These are phyloP conservation scores for Rhizopogon hawkerae DNA, from an alignment of 1,284 basidiomycete genomes.

Conservation along the genomic window DNA sequence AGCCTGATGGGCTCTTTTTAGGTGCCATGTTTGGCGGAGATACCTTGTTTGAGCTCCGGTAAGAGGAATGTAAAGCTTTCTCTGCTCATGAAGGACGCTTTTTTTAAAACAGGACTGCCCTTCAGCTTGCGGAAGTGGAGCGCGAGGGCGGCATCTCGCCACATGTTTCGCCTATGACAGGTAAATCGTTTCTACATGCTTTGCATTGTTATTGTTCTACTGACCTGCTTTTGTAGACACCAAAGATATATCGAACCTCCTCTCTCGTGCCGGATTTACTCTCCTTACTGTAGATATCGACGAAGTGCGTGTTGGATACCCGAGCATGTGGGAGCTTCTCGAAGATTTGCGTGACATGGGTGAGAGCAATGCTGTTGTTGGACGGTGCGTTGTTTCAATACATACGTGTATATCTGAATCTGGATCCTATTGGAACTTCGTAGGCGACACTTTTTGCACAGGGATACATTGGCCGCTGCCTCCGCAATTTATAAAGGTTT, in stretches of 20 bases:
- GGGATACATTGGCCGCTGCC: constrained; percentile 87
- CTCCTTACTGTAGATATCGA: constrained; percentile 94
- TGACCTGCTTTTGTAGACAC: constrained; percentile 49
- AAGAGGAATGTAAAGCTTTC: constrained; percentile 22
- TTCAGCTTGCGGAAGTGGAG: constrained; percentile 93
- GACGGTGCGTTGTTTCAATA: constrained; percentile 41
- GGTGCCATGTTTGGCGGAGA: constrained; percentile 95
- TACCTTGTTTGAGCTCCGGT: constrained; percentile 92
- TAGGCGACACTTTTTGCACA: constrained; percentile 63
- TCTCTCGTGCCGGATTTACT: constrained; percentile 90
- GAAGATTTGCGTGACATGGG: constrained; percentile 95
- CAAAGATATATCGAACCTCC: constrained; percentile 83
- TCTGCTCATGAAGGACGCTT: neutral
- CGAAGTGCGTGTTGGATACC: constrained; percentile 87
- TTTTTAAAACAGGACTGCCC: constrained; percentile 46
- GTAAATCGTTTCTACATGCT: constrained; percentile 31
- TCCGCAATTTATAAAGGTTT: constrained; percentile 89
- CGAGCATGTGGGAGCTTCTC: constrained; percentile 94
- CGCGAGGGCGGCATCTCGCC: constrained; percentile 94
- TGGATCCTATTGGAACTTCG: constrained; percentile 1
- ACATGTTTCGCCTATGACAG: constrained; percentile 94
- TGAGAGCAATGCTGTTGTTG: constrained; percentile 87
- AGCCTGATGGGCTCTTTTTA: constrained; percentile 92
- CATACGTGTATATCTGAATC: neutral
- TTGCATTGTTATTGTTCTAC: neutral